Conservation (phyloP, 352 stramenopile genomes). For the Globisporangium abappressorium region DNA sequence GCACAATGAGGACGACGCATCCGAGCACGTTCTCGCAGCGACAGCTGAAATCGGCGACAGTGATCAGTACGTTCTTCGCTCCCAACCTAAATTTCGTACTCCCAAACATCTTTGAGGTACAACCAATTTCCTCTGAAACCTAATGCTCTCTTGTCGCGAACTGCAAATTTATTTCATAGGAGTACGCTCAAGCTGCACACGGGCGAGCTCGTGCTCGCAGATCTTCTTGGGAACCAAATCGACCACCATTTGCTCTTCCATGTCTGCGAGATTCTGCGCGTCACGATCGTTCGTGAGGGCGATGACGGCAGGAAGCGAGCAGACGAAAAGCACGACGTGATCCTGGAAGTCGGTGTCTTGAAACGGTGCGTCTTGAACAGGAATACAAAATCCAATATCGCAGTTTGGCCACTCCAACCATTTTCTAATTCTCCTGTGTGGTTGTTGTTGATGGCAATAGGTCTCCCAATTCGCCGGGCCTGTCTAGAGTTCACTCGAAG, state of each 20-base stretch:
- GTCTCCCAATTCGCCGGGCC: constrained; percentile 45
- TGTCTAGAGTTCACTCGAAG: constrained; percentile 39
- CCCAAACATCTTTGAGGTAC: background rate
- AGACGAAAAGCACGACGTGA: constrained; percentile 29
- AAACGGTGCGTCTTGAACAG: constrained; percentile 40
- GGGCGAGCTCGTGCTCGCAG: constrained; percentile 72
- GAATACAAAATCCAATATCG: background rate
- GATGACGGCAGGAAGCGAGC: constrained; percentile 26
- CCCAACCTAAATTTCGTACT: background rate
- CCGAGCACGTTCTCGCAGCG: constrained; percentile 37
- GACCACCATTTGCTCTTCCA: constrained; percentile 78
- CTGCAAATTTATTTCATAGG: constrained; percentile 12
- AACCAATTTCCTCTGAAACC: background rate
- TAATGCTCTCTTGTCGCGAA: background rate
- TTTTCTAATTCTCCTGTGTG: background rate
- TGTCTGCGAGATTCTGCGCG: constrained; percentile 79
- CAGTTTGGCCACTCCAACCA: background rate
- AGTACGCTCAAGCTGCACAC: constrained; percentile 56
- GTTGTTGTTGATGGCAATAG: constrained; percentile 18
- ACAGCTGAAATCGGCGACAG: constrained; percentile 54
- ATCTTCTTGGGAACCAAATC: constrained; percentile 50
- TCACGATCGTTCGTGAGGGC: constrained; percentile 27
- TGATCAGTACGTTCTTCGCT: constrained; percentile 39
- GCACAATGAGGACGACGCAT: constrained; percentile 13
- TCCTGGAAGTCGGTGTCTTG: constrained; percentile 58